Percentiles rank a stretch among this genome's conserved stretches.
Evolutionary conservation across 2,329 filamentous ascomycete genomes (phyloP).

Genomic region (Taxawa tesnikishii): DNA sequence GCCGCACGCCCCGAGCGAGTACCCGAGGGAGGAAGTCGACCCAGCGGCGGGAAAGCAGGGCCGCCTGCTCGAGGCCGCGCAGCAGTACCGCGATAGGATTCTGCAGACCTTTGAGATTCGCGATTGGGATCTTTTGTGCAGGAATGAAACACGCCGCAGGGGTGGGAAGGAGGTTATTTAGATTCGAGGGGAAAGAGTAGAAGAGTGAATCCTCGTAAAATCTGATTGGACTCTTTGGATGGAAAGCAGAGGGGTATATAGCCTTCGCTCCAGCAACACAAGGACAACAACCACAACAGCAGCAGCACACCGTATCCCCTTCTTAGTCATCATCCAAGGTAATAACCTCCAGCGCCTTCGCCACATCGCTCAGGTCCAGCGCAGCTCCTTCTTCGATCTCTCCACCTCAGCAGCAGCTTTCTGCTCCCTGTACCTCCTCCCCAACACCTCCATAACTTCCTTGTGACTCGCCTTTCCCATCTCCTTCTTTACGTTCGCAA

Average conservation of each 20-base stretch:
- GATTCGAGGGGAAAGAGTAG: too few species aligned
- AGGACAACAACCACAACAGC: too few species aligned
- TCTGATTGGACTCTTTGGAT: too few species aligned
- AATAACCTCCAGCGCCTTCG: conserved; percentile 11
- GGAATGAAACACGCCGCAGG: too few species aligned
- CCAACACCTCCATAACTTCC: conserved; percentile 57
- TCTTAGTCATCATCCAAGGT: conserved; percentile 11
- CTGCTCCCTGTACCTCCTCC: conserved; percentile 45
- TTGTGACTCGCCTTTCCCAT: conserved; percentile 47
- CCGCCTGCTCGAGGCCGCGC: conserved; percentile 47
- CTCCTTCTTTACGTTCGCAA: conserved; percentile 45
- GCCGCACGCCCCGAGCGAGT: conserved; percentile 65
- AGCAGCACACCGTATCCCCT: too few species aligned
- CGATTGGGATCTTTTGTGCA: conserved; percentile 78
- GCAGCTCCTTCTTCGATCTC: background rate
- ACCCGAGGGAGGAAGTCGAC: conserved; percentile 60
- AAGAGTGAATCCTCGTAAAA: too few species aligned
- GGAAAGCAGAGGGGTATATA: too few species aligned
- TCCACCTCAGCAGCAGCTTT: conserved; percentile 17
- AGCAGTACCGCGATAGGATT: conserved; percentile 57
- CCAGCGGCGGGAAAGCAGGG: conserved; percentile 53
- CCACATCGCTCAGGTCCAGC: conserved; percentile 10
- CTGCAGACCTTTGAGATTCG: conserved; percentile 64
- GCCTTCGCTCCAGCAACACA: too few species aligned
- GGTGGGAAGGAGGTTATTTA: too few species aligned